Conservation (phyloP, 345 rosid genomes). For the Noccaea caerulescens region DNA sequence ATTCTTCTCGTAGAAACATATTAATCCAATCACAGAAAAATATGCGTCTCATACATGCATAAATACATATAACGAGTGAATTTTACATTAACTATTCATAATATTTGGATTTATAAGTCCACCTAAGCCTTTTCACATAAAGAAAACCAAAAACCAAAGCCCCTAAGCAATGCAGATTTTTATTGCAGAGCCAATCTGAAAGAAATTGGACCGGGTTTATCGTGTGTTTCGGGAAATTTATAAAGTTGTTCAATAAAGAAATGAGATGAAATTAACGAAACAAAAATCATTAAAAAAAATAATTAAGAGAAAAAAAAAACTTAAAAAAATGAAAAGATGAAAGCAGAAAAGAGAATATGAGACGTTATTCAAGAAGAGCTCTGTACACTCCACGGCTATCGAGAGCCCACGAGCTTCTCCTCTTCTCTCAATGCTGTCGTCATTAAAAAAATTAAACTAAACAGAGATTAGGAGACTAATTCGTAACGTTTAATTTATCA, state of each 20-base stretch:
- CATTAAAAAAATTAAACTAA: conserved; percentile 33
- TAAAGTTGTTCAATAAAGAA: conserved; percentile 5
- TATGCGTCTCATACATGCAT: no score
- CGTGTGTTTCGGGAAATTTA: conserved; percentile 13
- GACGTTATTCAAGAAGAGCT: conserved; percentile 51
- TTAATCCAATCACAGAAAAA: not conserved
- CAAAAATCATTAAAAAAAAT: not conserved
- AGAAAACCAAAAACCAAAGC: not conserved
- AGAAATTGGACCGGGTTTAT: conserved; percentile 3
- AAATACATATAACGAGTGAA: not conserved
- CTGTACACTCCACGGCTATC: conserved; percentile 49
- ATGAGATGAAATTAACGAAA: conserved; percentile 11
- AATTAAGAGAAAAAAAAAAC: not conserved
- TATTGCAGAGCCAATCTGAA: conserved; percentile 3
- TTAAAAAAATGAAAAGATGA: not conserved
- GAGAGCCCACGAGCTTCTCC: conserved; percentile 71
- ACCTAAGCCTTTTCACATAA: not conserved
- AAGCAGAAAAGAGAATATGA: conserved; percentile 46
- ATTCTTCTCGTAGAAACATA: conserved; percentile 1
- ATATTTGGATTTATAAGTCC: not conserved
- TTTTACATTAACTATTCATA: not conserved
- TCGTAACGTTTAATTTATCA: conserved; percentile 17
- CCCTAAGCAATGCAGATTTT: not conserved
- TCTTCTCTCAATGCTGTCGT: conserved; percentile 48
- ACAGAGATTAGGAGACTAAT: conserved; percentile 5